Conservation (phyloP, 2,329 filamentous ascomycete species). For the Alternaria novae-zelandiae region DNA sequence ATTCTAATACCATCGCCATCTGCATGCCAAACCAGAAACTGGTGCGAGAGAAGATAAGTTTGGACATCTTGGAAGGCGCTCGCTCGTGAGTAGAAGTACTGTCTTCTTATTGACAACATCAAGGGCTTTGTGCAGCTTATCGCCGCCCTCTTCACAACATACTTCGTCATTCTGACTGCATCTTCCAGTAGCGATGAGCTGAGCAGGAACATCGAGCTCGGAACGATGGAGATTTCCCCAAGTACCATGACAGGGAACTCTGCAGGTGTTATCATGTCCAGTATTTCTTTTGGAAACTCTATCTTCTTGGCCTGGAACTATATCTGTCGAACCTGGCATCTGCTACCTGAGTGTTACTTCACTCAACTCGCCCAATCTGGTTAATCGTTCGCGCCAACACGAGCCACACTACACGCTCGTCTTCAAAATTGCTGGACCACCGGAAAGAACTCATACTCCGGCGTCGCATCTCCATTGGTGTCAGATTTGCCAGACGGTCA, state of each 20-base stretch:
- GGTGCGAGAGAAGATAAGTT: background rate
- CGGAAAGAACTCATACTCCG: background rate
- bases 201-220: background rate
- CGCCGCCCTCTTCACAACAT: background rate
- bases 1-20: background rate
- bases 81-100: background rate
- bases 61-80: background rate
- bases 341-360: background rate
- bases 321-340: background rate
- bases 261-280: background rate
- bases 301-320: background rate
- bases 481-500: background rate
- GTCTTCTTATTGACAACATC: background rate
- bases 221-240: background rate
- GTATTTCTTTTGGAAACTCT: background rate
- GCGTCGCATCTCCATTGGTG: background rate
- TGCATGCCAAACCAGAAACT: background rate
- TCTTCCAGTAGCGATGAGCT: background rate
- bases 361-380: background rate
- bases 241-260: background rate
- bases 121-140: background rate
- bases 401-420: background rate
- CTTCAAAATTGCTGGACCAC: background rate
- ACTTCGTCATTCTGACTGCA: background rate
- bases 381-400: background rate